Evolutionary conservation across 2,329 filamentous ascomycete species (phyloP), one percentile per base, ranked within the genome.

Genomic region (Claviceps fusiformis): DNA sequence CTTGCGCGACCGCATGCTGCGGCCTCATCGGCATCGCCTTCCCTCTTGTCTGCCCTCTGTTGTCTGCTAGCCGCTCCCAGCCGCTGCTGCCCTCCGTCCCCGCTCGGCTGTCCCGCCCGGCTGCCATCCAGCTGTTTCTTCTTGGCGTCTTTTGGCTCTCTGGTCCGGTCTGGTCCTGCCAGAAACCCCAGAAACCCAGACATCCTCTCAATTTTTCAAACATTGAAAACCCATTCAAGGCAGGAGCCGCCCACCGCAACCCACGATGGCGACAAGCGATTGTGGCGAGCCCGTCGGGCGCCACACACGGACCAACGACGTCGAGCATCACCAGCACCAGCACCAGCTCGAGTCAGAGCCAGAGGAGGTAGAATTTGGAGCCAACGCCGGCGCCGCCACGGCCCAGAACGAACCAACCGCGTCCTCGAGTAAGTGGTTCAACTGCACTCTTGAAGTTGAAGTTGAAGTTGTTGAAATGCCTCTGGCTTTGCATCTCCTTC

Each of bases 231-330:
- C 19, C 37, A 41, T 41, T 41, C 37, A 35, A 45, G 50, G 39
- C 41, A 33, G 51, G 29, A 33, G 33, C 27, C 31, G 45, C 35
- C 52, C 52, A 35, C 46, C n/a, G 45, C 46, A 27, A 41, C 31
- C 39, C 31, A 33, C 29, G 29, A 48, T 33, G 46, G 49, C 33
- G 43, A 52, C 29, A 8, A 31, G 17, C 29, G 24, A 47, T 39
- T 52, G 53, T 46, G 55, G 27, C 53, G 53, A 55, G 45, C 52
- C 53, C 55, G 53, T 55, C 45, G 55, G 39, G 50, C 53, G 53
- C 55, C 52, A 54, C 55, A 48, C 52, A 19, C 43, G 15, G 45
- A 53, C 45, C 50, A 56, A 47, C 52, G 33, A 54, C 39, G 13
- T 43, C 29, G 13, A 47, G 5, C 54, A 48, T 45, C 49, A 41